These are phyloP conservation scores for Raphidocelis subcapitata DNA, from an alignment of 139 green algal genomes.

Conservation along the genomic window DNA sequence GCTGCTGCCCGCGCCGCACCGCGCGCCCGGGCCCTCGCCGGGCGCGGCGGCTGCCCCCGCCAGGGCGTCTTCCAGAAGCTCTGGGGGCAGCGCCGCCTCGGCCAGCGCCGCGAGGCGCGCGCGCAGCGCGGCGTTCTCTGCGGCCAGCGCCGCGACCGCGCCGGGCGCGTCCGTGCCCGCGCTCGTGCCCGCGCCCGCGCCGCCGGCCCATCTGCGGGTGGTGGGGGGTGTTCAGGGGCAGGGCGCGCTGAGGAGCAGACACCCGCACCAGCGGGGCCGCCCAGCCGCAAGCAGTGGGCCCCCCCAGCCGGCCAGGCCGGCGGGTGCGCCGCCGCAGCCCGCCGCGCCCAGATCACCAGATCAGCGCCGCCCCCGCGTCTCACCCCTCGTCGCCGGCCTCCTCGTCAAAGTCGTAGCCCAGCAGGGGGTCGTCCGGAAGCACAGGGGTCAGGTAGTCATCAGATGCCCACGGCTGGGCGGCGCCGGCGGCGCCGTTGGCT, in stretches of 20 bases:
- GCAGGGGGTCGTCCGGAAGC: constrained; percentile 70
- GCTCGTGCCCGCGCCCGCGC: too few species aligned
- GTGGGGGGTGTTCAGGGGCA: too few species aligned
- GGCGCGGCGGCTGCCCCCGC: background rate
- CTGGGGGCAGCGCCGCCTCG: constrained; percentile 17
- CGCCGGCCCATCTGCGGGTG: too few species aligned
- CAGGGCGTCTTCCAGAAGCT: constrained; percentile 12
- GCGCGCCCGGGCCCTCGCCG: background rate
- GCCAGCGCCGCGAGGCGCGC: constrained; percentile 17
- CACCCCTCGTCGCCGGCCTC: constrained; percentile 3
- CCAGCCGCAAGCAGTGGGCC: too few species aligned
- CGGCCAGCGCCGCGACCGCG: background rate
- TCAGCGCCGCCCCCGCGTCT: background rate
- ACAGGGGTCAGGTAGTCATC: constrained; percentile 69
- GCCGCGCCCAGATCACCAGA: too few species aligned
- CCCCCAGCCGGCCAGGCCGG: too few species aligned
- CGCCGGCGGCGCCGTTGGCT: background rate
- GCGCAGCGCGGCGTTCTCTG: constrained; percentile 19
- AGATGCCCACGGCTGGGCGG: constrained; percentile 42
- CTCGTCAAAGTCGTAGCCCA: constrained; percentile 77
- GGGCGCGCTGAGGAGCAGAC: too few species aligned
- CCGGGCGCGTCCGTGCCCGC: too few species aligned
- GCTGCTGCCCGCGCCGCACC: background rate
- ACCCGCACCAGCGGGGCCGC: too few species aligned
- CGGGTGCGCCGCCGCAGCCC: too few species aligned